These are phyloP conservation scores for Tuber borchii DNA, from an alignment of 495 filamentous ascomycete genomes.

Conservation along the genomic window DNA sequence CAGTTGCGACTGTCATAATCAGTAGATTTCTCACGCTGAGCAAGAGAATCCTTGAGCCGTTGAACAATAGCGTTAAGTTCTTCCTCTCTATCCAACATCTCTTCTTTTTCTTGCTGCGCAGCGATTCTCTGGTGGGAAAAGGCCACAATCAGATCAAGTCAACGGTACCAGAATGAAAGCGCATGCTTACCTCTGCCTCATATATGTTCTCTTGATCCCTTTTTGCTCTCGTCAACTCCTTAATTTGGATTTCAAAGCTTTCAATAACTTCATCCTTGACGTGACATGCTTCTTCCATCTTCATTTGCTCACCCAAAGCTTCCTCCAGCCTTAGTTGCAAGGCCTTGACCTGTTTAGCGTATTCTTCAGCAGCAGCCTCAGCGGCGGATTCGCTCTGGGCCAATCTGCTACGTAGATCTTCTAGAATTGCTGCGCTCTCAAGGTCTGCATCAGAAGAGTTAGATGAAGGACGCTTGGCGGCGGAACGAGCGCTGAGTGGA, in stretches of 20 bases:
- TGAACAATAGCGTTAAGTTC: slow-evolving; percentile 84
- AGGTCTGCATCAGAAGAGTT: slow-evolving; percentile 29
- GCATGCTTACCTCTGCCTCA: slow-evolving; percentile 58
- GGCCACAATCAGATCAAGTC: slow-evolving; percentile 18
- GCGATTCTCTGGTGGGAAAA: slow-evolving; percentile 53
- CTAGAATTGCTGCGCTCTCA: slow-evolving; percentile 70
- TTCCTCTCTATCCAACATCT: slow-evolving; percentile 72
- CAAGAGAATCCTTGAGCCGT: slow-evolving; percentile 77
- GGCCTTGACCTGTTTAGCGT: slow-evolving; percentile 73
- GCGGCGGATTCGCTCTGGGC: slow-evolving; percentile 70
- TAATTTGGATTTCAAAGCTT: slow-evolving; percentile 67
- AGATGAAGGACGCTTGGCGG: slow-evolving; percentile 33
- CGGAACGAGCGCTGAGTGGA: slow-evolving; percentile 37
- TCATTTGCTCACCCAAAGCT: slow-evolving; percentile 69
- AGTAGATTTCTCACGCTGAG: slow-evolving; percentile 47
- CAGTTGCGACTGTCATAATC: slow-evolving; percentile 39
- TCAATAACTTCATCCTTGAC: slow-evolving; percentile 77
- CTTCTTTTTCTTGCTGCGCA: slow-evolving; percentile 84
- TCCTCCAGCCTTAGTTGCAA: slow-evolving; percentile 84
- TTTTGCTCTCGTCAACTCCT: slow-evolving; percentile 68
- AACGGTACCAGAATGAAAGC: neutral
- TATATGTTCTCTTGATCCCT: slow-evolving; percentile 84
- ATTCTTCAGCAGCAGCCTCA: slow-evolving; percentile 70
- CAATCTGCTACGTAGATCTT: slow-evolving; percentile 75
- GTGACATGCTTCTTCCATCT: slow-evolving; percentile 76